Conservation (phyloP, 768 basidiomycete genomes). For the Dictyophora rubrovolvata region DNA sequence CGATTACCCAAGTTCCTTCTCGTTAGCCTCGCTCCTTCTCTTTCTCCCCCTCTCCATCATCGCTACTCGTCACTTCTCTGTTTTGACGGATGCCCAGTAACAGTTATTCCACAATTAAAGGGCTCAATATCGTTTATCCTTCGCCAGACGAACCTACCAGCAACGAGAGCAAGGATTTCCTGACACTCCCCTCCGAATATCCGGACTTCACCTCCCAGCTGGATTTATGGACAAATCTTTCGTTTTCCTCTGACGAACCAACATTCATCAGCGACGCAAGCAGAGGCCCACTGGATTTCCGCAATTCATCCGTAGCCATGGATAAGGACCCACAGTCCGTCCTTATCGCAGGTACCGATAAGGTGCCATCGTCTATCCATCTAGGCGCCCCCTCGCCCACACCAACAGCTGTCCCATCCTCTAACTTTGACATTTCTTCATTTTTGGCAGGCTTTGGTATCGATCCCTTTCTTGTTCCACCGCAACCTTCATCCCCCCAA, state of each 20-base stretch:
- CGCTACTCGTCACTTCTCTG: background rate
- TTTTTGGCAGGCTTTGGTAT: constrained; percentile 30
- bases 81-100: background rate
- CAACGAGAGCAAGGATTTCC: constrained; percentile 42
- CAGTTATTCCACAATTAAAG: constrained; percentile 46
- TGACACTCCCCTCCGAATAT: constrained; percentile 45
- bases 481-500: constrained; percentile 16
- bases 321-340: constrained; percentile 17
- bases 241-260: constrained; percentile 69
- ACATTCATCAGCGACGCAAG: constrained; percentile 24
- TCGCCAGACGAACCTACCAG: constrained; percentile 27
- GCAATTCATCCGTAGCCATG: background rate
- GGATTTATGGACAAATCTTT: constrained; percentile 74
- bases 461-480: constrained; percentile 31
- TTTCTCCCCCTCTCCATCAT: background rate
- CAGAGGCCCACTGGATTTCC: background rate
- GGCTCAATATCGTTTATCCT: constrained; percentile 71
- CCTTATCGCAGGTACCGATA: constrained; percentile 39
- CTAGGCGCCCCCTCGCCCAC: constrained; percentile 21
- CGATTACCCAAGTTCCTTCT: background rate
- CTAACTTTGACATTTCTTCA: constrained; percentile 31
- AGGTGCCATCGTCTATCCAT: background rate
- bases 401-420: constrained; percentile 20
- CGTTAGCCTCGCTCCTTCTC: background rate
- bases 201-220: constrained; percentile 71